These are phyloP conservation scores for Stephania japonica DNA, from an alignment of 164 flowering plant genomes.

Conservation along the genomic window DNA sequence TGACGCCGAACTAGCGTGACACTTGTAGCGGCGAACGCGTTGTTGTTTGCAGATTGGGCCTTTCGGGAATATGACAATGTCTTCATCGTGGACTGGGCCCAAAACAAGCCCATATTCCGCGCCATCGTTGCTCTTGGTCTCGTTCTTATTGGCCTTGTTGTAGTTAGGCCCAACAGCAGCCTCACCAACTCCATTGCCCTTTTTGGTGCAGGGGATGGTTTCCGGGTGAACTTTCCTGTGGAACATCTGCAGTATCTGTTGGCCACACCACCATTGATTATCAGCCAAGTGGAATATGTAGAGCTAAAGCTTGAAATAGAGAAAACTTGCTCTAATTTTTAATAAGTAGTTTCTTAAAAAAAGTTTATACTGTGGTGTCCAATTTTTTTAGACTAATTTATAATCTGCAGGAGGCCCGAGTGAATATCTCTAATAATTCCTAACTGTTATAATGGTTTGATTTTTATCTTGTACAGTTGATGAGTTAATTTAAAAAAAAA, in stretches of 20 bases:
- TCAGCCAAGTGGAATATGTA: neutral
- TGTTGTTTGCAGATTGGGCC: conserved; percentile 25
- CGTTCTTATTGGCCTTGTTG: conserved; percentile 25
- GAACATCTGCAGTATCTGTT: conserved; percentile 76
- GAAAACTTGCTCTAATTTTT: too few relatives aligned
- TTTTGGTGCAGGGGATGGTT: conserved; percentile 25
- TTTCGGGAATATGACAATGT: conserved; percentile 31
- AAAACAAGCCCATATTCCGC: conserved; percentile 16
- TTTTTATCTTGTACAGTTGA: too few relatives aligned
- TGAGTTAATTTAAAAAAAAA: too few relatives aligned
- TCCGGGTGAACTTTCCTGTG: conserved; percentile 89
- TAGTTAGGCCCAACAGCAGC: neutral
- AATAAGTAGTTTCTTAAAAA: too few relatives aligned
- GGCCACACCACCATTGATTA: conserved; percentile 8
- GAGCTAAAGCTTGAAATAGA: too few relatives aligned
- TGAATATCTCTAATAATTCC: too few relatives aligned
- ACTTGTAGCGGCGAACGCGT: conserved; percentile 28
- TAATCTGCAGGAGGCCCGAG: too few relatives aligned
- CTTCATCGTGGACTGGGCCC: conserved; percentile 29
- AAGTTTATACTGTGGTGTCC: too few relatives aligned
- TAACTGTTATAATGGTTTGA: too few relatives aligned
- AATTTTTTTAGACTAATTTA: too few relatives aligned
- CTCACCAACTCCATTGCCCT: neutral
- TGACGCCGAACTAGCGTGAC: conserved; percentile 33
- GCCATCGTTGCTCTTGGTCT: conserved; percentile 29